These are phyloP conservation scores for Penicillium digitatum DNA, from an alignment of 2,329 filamentous ascomycete species.

Conservation along the genomic window DNA sequence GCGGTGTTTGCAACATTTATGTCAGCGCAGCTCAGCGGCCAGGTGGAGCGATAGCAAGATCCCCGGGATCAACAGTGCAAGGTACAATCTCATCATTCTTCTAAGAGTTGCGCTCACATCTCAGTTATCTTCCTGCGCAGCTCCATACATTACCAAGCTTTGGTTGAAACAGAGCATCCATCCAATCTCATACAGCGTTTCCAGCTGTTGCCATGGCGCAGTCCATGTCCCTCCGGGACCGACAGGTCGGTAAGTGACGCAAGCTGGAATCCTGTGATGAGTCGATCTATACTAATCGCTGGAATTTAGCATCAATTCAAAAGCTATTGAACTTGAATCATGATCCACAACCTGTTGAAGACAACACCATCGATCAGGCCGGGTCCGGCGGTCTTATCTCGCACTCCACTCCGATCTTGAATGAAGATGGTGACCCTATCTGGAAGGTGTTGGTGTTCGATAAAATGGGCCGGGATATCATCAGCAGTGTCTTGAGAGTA, in stretches of 20 bases:
- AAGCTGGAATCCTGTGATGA: conserved; percentile 1
- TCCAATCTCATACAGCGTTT: conserved; percentile 15
- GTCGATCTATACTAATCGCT: conserved; percentile 6
- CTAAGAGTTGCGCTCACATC: not conserved
- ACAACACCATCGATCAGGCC: conserved; percentile 60
- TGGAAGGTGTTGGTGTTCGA: conserved; percentile 99
- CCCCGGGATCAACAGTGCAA: conserved; percentile 14
- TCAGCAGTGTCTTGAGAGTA: conserved; percentile 90
- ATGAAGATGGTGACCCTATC: conserved; percentile 83
- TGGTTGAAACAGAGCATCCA: conserved; percentile 5
- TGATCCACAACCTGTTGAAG: conserved; percentile 51
- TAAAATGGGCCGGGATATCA: conserved; percentile 84
- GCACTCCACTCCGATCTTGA: conserved; percentile 73
- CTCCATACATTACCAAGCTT: conserved; percentile 22
- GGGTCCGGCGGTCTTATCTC: conserved; percentile 58
- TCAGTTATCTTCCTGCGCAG: not conserved
- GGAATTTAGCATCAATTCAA: conserved; percentile 74
- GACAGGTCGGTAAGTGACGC: conserved; percentile 62
- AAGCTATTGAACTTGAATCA: conserved; percentile 95
- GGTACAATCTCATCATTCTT: conserved; percentile 2
- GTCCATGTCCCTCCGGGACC: conserved; percentile 62
- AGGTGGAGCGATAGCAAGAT: conserved; percentile 27
- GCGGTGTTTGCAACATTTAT: conserved; percentile 19
- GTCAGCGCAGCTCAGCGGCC: conserved; percentile 26
- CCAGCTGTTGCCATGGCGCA: conserved; percentile 49